These are phyloP conservation scores for Geranium brycei DNA, from an alignment of 345 rosid genomes.

Conservation along the genomic window DNA sequence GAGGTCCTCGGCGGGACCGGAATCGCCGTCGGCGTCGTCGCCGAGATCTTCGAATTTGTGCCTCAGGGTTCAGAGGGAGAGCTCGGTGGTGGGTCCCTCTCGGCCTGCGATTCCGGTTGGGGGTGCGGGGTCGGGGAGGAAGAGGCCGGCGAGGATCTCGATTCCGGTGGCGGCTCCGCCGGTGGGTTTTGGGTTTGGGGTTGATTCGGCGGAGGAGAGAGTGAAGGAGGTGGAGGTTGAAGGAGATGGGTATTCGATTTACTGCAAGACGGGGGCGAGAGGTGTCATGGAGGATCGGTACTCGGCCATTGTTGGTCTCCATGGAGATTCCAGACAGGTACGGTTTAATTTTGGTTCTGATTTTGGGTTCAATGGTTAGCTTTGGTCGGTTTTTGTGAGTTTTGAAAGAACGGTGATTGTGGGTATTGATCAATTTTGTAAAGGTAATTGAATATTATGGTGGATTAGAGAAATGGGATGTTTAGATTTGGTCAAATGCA, in stretches of 20 bases:
- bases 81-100: too few relatives aligned
- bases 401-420: background rate
- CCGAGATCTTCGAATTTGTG: background rate
- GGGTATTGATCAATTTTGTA: background rate
- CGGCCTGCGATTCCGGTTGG: background rate
- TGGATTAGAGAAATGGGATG: background rate
- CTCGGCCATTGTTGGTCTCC: conserved; percentile 17
- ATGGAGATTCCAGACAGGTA: conserved; percentile 26
- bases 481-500: too few relatives aligned
- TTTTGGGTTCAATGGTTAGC: too few relatives aligned
- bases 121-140: conserved; percentile 20
- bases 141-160: conserved; percentile 28
- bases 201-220: conserved; percentile 4
- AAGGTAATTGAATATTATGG: background rate
- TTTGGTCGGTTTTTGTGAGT: too few relatives aligned
- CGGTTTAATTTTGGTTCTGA: background rate
- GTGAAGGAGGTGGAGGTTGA: conserved; percentile 20
- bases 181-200: conserved; percentile 2
- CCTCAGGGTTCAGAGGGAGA: too few relatives aligned
- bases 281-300: conserved; percentile 36
- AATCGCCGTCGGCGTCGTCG: background rate
- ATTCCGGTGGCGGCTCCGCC: conserved; percentile 14
- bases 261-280: conserved; percentile 35
- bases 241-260: conserved; percentile 29
- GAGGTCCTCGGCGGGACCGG: too few relatives aligned